These are phyloP conservation scores for Xeromyces bisporus DNA, from an alignment of 495 filamentous ascomycete genomes.

Conservation along the genomic window DNA sequence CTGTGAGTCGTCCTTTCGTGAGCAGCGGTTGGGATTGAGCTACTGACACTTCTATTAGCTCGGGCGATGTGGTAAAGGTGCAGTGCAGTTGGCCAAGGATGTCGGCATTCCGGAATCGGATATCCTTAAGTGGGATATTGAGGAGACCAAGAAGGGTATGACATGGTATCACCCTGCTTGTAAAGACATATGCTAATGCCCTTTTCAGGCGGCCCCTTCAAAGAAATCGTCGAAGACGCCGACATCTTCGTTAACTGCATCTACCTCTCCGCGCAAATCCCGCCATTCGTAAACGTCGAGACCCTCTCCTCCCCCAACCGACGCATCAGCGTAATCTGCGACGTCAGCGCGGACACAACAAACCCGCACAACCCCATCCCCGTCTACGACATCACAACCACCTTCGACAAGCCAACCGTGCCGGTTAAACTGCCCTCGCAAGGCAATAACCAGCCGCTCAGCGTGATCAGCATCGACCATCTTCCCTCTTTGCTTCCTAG, in stretches of 20 bases:
- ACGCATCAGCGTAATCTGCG: slow-evolving; percentile 71
- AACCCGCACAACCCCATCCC: slow-evolving; percentile 69
- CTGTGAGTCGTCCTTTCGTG: slow-evolving; percentile 17
- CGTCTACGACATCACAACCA: slow-evolving; percentile 67
- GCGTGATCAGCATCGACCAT: slow-evolving; percentile 81
- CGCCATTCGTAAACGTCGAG: slow-evolving; percentile 55
- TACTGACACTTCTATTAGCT: slow-evolving; percentile 20
- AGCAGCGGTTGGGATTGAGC: not conserved
- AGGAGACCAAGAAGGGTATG: slow-evolving; percentile 48
- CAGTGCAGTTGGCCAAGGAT: slow-evolving; percentile 60
- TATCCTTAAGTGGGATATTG: slow-evolving; percentile 84
- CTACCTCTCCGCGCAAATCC: slow-evolving; percentile 56
- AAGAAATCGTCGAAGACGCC: slow-evolving; percentile 56
- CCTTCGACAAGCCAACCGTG: slow-evolving; percentile 71
- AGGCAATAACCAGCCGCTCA: slow-evolving; percentile 40
- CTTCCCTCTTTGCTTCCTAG: slow-evolving; percentile 73
- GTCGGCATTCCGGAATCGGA: slow-evolving; percentile 57
- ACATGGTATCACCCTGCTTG: no score
- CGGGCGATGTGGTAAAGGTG: slow-evolving; percentile 76
- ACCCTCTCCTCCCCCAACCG: slow-evolving; percentile 50
- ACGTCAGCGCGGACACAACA: slow-evolving; percentile 64
- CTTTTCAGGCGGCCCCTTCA: slow-evolving; percentile 54
- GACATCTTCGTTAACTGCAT: slow-evolving; percentile 87
- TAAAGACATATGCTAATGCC: not conserved
- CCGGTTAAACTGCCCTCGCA: slow-evolving; percentile 38